Conservation (phyloP, 176 grass and related monocot genomes). For the Oropetium thomaeum region DNA sequence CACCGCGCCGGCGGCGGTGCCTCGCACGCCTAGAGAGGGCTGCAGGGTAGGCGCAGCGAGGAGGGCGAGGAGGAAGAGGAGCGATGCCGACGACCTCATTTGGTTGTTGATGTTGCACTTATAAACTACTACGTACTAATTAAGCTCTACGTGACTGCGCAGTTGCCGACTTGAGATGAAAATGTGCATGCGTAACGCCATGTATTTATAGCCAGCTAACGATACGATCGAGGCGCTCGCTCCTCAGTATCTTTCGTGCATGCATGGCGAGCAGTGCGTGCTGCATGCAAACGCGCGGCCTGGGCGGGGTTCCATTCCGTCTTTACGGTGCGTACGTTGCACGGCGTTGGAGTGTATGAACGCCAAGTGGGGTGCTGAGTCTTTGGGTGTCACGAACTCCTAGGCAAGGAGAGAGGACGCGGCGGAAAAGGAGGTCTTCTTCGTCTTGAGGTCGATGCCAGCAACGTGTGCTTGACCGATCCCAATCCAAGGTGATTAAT, state of each 20-base stretch:
- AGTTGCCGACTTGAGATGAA: too few relatives aligned
- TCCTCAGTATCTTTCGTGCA: too few relatives aligned
- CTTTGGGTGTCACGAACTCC: neutral
- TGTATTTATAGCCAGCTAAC: conserved; percentile 1
- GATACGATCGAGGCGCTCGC: too few relatives aligned
- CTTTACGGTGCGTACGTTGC: neutral
- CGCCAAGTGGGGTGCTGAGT: neutral
- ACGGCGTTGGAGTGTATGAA: neutral
- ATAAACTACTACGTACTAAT: too few relatives aligned
- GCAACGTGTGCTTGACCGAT: conserved; percentile 1
- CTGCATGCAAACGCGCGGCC: too few relatives aligned
- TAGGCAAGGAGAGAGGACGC: neutral
- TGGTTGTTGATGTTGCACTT: too few relatives aligned
- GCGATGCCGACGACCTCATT: neutral
- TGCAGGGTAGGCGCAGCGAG: neutral
- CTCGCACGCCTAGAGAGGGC: neutral
- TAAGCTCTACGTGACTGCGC: neutral
- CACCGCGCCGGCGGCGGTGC: neutral
- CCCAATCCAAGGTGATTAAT: neutral
- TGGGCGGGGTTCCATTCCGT: too few relatives aligned
- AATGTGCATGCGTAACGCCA: neutral
- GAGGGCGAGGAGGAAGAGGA: neutral
- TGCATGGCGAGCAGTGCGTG: too few relatives aligned
- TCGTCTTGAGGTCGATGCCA: neutral
- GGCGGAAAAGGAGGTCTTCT: conserved; percentile 6